Evolutionary conservation across 805 yeast genomes (phyloP).

Genomic region (Zygosaccharomyces rouxii): DNA sequence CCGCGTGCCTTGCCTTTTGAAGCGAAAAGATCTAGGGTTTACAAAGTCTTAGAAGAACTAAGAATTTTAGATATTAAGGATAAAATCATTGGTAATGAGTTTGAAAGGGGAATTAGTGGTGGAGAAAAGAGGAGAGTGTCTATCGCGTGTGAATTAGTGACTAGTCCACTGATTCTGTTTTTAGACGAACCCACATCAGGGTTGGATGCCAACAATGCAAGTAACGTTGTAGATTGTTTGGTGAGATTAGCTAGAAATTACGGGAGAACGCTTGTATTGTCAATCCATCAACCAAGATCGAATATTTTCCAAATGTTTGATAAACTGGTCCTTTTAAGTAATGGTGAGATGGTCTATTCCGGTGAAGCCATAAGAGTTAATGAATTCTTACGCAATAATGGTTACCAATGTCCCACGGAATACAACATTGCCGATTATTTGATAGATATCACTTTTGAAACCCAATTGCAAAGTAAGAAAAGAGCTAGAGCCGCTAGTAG

Average conservation of each 20-base stretch:
- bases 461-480: constrained; percentile 12
- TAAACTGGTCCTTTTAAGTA: constrained; percentile 70
- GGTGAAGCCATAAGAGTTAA: constrained; percentile 76
- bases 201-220: constrained; percentile 88
- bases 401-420: constrained; percentile 80
- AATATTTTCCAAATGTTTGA: constrained; percentile 92
- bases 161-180: constrained; percentile 78
- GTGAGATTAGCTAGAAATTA: constrained; percentile 74
- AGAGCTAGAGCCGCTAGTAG: constrained; percentile 6
- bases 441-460: constrained; percentile 81
- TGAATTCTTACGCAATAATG: constrained; percentile 69
- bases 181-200: constrained; percentile 96
- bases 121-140: constrained; percentile 88
- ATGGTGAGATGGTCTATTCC: constrained; percentile 81
- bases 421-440: constrained; percentile 91
- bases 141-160: constrained; percentile 88
- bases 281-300: constrained; percentile 96
- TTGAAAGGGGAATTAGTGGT: constrained; percentile 80
- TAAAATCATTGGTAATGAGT: constrained; percentile 81
- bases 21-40: constrained; percentile 72
- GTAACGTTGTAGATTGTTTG: constrained; percentile 80
- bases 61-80: constrained; percentile 81
- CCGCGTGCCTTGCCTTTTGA: constrained; percentile 74
- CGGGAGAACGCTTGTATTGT: constrained; percentile 82
- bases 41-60: constrained; percentile 79